Evolutionary conservation across 306 rosid genomes (phyloP), one percentile per base, ranked within the genome.

Genomic region (Rubus idaeus): DNA sequence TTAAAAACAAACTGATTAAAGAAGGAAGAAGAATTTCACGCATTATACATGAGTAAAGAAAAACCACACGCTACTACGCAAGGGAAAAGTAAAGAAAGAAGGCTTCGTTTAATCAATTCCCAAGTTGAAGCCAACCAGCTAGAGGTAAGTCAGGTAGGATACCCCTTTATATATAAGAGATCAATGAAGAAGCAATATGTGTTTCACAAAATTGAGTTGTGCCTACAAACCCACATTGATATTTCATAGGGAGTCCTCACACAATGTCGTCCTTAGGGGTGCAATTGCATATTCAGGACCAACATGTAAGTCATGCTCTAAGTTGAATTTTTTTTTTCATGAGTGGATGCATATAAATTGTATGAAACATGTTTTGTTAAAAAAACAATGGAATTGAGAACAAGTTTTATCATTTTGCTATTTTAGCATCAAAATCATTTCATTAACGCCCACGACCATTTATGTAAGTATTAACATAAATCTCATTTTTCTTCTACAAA

Each of bases 201-300:
- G 2, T 58, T 62, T 4, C 9, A 35, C 23, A 60, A 60, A 20
- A 57, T 57, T 4, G 6, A 8, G 8, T 21, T 21, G 12, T 8
- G 6, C 14, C 11, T 57, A 9, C 37, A n/a, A 57, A 57, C 2
- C 41, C 66, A 61, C 40, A 61, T 12, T 60, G 16, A 60, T 8
- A 60, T 26, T 60, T 60, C 18, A 26, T 23, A 60, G 41, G 41
- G 47, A 46, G 8, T 23, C 68, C n/a, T 55, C 85, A 40, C 41
- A 60, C 61, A 42, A 91, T 87, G 96, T 70, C 90, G 35, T 67
- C 88, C 44, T 80, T 71, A 51, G 79, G 77, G 47, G 88, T 89
- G 65, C 74, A 76, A 26, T 26, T 75, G 77, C 67, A 9, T 60
- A 70, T 86, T 72, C 87, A 70, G 57, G 71, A 76, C 45, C 71